phyloP scores from a whole-genome alignment of 1,284 basidiomycete species.

The Macrocystidia cucumis region DNA sequence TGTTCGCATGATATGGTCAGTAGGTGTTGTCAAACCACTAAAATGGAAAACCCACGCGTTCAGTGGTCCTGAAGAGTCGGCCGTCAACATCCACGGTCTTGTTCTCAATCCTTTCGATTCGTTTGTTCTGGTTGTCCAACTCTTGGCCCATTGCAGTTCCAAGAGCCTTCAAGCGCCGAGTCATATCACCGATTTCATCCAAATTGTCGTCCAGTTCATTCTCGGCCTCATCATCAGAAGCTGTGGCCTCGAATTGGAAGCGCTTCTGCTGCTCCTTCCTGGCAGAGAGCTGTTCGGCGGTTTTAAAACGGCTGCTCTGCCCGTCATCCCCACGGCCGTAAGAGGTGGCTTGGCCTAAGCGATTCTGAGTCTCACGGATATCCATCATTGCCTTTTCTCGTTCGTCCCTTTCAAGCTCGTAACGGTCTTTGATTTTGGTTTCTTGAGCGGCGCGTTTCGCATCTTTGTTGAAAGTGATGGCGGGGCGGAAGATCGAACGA shows the following conservation, averaged over 20 bases:
- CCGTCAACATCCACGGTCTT: conserved; percentile 65
- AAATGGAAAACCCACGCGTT: conserved; percentile 40
- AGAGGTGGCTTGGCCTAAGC: conserved; percentile 71
- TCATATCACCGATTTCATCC: conserved; percentile 79
- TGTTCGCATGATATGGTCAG: conserved; percentile 17
- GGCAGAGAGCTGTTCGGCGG: conserved; percentile 36
- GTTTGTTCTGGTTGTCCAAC: conserved; percentile 67
- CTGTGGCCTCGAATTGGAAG: conserved; percentile 93
- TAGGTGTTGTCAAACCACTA: conserved; percentile 2
- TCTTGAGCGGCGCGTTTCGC: conserved; percentile 88
- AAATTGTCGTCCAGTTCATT: conserved; percentile 89
- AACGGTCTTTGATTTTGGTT: conserved; percentile 80
- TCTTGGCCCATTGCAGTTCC: conserved; percentile 83
- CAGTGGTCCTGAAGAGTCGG: conserved; percentile 61
- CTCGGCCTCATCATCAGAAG: conserved; percentile 94
- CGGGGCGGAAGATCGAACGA: conserved; percentile 91
- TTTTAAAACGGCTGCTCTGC: conserved; percentile 31
- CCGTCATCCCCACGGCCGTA: conserved; percentile 41
- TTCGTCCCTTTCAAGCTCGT: conserved; percentile 84
- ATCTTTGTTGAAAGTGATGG: conserved; percentile 87
- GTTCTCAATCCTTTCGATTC: conserved; percentile 61
- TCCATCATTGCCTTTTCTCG: conserved; percentile 83
- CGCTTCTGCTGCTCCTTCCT: conserved; percentile 71
- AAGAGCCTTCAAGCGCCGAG: conserved; percentile 79
- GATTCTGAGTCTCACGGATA: conserved; percentile 81